Base-by-base conservation (phyloP, 2,329 filamentous ascomycete species). In the Xylaria sp. region DNA sequence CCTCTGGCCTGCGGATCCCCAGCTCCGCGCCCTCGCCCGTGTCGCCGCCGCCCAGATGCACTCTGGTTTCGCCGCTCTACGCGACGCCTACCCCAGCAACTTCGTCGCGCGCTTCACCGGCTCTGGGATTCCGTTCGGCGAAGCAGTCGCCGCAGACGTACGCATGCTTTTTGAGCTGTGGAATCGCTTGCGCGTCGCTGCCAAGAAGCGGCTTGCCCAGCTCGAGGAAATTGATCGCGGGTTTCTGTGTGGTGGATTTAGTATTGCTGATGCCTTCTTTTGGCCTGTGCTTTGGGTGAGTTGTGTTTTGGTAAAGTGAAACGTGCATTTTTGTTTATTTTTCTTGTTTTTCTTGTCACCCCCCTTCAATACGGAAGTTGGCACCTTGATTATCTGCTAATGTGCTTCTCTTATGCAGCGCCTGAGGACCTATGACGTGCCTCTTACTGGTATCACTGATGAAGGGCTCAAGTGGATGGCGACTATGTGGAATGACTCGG, bases 21-120 rank as follows among this genome's bases (percentile, higher is more conserved):
- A 73, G 4, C 79, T 82, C 1, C 77, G 82, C 11, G 80, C 82
- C 0, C 81, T 80, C 67, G 83, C 83, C 15, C 76, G 82, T 42
- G 75, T 74, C 31, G 83, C 82, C 7, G 78, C 80, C 5, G 80
- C 82, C 0, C 80, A 84, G 71, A 84, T 85, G 82, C 82, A 84
- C 73, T 77, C 82, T 1, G 75, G 80, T 31, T 85, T 84, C 68
- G 49, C 56, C 3, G 75, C 76, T 20, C 71, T 85, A 27, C 78
- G 83, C 1, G 73, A 79, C 56, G 79, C 83, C 67, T 83, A 81
- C 65, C 71, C 75, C 33, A 80, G 81, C 77, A 84, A 83, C 61
- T 79, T 83, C 2, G 78, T 73, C 27, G 69, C 66, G 1, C 70
- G 63, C 44, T 78, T 73, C 60, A 67, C 62, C 2, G 76, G 76